These are phyloP conservation scores for Phlebiopsis flavidoalba DNA, from an alignment of 768 basidiomycete species.

Conservation along the genomic window DNA sequence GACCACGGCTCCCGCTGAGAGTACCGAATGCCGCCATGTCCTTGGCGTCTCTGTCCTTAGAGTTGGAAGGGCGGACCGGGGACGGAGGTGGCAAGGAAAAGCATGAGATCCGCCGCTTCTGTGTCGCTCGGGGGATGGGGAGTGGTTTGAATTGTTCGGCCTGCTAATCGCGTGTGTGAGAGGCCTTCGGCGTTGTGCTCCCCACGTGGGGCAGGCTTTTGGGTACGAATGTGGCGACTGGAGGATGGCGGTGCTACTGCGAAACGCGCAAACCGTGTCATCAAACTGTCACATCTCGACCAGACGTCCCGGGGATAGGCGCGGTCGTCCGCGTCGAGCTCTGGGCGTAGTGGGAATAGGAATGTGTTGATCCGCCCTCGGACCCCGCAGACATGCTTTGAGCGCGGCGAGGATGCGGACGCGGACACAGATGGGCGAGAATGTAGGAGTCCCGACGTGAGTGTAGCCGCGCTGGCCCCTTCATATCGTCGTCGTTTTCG, in stretches of 20 bases:
- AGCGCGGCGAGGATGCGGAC: conserved; percentile 64
- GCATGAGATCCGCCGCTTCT: conserved; percentile 83
- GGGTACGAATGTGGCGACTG: conserved; percentile 15
- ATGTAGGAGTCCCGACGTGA: conserved; percentile 67
- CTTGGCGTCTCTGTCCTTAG: conserved; percentile 38
- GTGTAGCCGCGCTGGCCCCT: conserved; percentile 77
- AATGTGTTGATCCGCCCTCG: conserved; percentile 57
- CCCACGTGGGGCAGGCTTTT: conserved; percentile 13
- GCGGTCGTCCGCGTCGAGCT: conserved; percentile 54
- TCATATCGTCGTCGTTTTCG: conserved; percentile 53
- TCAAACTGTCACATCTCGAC: conserved; percentile 36
- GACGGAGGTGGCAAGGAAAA: conserved; percentile 84
- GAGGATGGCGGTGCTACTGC: conserved; percentile 32
- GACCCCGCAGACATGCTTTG: conserved; percentile 66
- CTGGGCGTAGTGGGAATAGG: conserved; percentile 61
- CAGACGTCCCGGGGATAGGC: conserved; percentile 33
- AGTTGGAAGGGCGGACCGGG: conserved; percentile 57
- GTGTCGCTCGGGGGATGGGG: conserved; percentile 59
- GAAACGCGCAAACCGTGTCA: conserved; percentile 23
- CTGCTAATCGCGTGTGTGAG: conserved; percentile 11
- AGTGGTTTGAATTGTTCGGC: conserved; percentile 22
- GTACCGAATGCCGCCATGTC: conserved; percentile 55
- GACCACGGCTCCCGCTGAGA: conserved; percentile 43
- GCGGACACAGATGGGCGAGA: conserved; percentile 54
- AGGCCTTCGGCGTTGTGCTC: conserved; percentile 22